Evolutionary conservation across 1,284 basidiomycete species (phyloP).

Genomic region (Wolfiporia cocos): DNA sequence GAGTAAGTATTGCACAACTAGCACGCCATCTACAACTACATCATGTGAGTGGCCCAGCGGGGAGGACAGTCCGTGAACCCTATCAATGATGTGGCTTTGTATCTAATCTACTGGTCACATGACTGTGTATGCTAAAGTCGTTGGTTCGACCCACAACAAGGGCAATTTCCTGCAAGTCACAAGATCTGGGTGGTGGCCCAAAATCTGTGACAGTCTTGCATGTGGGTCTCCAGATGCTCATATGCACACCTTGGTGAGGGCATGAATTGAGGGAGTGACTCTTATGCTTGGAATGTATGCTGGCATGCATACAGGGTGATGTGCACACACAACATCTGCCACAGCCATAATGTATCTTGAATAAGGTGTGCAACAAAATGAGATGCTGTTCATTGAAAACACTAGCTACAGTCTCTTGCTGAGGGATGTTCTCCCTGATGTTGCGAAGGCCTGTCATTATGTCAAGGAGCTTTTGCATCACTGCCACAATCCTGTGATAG

Average conservation of each 20-base stretch:
- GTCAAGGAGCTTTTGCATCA: conserved; percentile 39
- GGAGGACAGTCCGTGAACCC: no score
- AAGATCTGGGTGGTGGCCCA: no score
- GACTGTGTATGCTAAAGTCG: no score
- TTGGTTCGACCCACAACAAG: no score
- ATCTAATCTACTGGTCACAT: no score
- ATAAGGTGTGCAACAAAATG: not conserved
- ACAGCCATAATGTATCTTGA: not conserved
- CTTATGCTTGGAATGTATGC: conserved; percentile 41
- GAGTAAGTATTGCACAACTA: no score
- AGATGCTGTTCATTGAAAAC: conserved; percentile 34
- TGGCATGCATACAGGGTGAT: conserved; percentile 44
- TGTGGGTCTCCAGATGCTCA: conserved; percentile 27
- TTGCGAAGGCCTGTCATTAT: conserved; percentile 41
- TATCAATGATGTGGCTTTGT: no score
- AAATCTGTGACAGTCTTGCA: no score
- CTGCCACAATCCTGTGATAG: conserved; percentile 34
- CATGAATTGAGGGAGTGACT: conserved; percentile 45
- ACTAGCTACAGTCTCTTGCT: conserved; percentile 35
- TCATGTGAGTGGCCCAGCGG: no score
- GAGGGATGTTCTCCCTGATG: no score
- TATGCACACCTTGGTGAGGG: conserved; percentile 41
- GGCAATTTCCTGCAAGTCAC: no score
- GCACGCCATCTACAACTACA: no score
- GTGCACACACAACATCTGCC: conserved; percentile 40